phyloP scores from a whole-genome alignment of 75 land plant genomes.

The Ceratopteris richardii region DNA sequence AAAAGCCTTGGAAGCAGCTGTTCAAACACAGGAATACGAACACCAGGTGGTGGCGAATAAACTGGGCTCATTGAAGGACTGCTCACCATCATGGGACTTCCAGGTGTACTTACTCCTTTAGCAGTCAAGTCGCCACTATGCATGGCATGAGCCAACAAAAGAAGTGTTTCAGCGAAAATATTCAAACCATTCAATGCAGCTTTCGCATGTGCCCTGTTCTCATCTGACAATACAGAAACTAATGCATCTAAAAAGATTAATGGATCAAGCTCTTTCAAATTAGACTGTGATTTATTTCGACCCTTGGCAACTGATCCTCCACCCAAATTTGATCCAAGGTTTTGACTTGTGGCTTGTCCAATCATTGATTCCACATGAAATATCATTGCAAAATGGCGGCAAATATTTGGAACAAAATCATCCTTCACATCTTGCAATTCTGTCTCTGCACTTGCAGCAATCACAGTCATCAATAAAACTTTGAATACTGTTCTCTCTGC shows the following conservation, averaged over 20 bases:
- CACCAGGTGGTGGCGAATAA: conserved; percentile 97
- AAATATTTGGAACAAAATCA: conserved; percentile 76
- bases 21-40: conserved; percentile 90
- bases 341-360: conserved; percentile 21
- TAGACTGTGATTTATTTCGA: conserved; percentile 34
- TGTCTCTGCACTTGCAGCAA: conserved; percentile 80
- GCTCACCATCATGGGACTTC: conserved; percentile 98
- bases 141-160: conserved; percentile 83
- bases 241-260: conserved; percentile 91
- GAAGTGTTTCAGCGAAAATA: conserved; percentile 80
- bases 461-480: conserved; percentile 72
- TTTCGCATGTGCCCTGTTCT: conserved; percentile 87
- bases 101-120: conserved; percentile 67
- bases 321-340: conserved; percentile 35
- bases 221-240: conserved; percentile 86
- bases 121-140: conserved; percentile 58
- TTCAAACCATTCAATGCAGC: conserved; percentile 87
- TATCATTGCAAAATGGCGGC: conserved; percentile 97
- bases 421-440: conserved; percentile 79
- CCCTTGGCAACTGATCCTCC: conserved; percentile 31
- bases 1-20: conserved; percentile 94
- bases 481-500: conserved; percentile 97
- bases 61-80: conserved; percentile 98
- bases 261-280: conserved; percentile 92
- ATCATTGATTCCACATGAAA: conserved; percentile 71